Evolutionary conservation across 2,329 filamentous ascomycete species (phyloP), one percentile per base, ranked within the genome.

Genomic region (Aspergillus awamori): DNA sequence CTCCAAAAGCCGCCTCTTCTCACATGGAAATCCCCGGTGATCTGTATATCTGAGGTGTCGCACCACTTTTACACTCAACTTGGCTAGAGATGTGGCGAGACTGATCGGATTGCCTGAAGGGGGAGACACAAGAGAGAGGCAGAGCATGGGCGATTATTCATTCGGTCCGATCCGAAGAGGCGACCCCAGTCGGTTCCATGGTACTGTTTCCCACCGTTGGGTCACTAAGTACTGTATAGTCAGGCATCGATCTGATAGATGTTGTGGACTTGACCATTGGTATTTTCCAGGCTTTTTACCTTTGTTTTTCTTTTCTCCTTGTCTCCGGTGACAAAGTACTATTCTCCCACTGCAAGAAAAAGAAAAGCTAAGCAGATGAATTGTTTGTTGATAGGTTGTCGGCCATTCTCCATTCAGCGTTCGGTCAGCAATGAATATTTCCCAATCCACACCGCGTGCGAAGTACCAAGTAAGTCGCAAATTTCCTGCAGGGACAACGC

Each of bases 141-240:
- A 10, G 17, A 54, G 33, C 45, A 48, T 17, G 33, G 33, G 33
- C 38, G 26, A 39, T n/a, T 38, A n/a, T 53, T 13, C 30, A 43
- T 57, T 64, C 66, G 66, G 64, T 59, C 66, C 65, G 66, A 60
- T 64, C 66, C 64, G 65, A 63, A 58, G 41, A 41, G 36, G 26
- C 45, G 30, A 17, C 60, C 47, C 62, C 54, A 62, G 57, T 61
- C 8, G 24, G 58, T 61, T 64, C 62, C 64, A 62, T 61, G 64
- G 64, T 58, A 56, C 57, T 13, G 52, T 53, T 38, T 47, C 13
- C 43, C 20, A 43, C 39, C 28, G 22, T 54, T 39, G 49, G 58
- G 58, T 53, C 33, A 48, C 41, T 47, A 55, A 39, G 22, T 45
- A 20, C 41, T 36, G 33, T 36, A 36, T 45, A 22, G 49, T 65